Evolutionary conservation across 768 basidiomycete species (phyloP), one percentile per base, ranked within the genome.

Genomic region (Termitomyces sp.): DNA sequence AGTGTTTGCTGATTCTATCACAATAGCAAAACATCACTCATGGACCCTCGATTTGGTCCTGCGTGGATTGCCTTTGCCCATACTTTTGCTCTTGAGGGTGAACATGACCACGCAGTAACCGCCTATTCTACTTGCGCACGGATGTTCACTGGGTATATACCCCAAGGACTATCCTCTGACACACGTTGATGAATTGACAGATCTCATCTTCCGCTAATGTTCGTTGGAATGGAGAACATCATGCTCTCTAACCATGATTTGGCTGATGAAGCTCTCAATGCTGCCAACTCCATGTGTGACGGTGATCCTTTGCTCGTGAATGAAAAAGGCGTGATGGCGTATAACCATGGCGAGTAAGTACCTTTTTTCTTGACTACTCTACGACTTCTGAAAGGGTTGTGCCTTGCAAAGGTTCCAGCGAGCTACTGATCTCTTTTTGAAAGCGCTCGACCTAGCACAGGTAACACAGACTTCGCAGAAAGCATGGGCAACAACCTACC

Each of bases 41-140:
- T 98, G 87, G 96, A 99, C 67, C 91, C 95, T 19, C 83, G 96
- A 4, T 97, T 97, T 69, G 93, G 86, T 0, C 94, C 97, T 10
- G 93, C 96, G 0, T 99, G 97, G 97, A 84, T 98, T 50, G 92
- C 94, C 2, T 99, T 98, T 68, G 97, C 91, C 10, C 97, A 99
- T 70, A 94, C 94, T 0, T 99, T 97, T 73, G 93, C 96, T 2
- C 76, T 91, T 62, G 97, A 99, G 69, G 95, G 95, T 15, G 97
- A 99, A 69, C 97, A 98, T 73, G 96, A 98, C 63, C 95, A 98
- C 65, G 96, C 97, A 3, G 92, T 98, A 45, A 98, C 94, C 0
- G 96, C 97, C 1, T 99, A 99, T 70, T 98, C 96, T 23, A 98
- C 97, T 0, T 94, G 93, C 56, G 91, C 94, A 5, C 78, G 96